These are phyloP conservation scores for Ogataea angusta DNA, from an alignment of 805 yeast species.

Conservation along the genomic window DNA sequence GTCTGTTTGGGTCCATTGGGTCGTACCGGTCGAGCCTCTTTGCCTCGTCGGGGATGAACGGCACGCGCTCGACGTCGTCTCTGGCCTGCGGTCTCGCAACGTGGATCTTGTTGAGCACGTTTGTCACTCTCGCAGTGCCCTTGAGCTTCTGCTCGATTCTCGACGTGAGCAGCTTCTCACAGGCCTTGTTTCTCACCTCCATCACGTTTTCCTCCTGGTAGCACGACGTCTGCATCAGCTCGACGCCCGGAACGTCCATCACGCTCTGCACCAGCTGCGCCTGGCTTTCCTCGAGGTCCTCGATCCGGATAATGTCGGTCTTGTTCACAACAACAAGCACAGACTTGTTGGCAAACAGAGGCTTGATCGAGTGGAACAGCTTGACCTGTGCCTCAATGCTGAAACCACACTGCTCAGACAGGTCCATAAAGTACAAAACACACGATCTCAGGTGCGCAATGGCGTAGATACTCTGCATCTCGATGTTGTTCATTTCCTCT, in stretches of 20 bases:
- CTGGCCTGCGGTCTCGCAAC: slow-evolving; percentile 87
- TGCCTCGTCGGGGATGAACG: slow-evolving; percentile 79
- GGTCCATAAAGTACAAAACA: slow-evolving; percentile 96
- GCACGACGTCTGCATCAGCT: slow-evolving; percentile 90
- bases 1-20: slow-evolving; percentile 75
- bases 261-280: slow-evolving; percentile 69
- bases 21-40: slow-evolving; percentile 64
- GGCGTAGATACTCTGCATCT: slow-evolving; percentile 98
- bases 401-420: slow-evolving; percentile 98
- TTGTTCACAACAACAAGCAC: slow-evolving; percentile 95
- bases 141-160: slow-evolving; percentile 96
- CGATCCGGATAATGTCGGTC: slow-evolving; percentile 82
- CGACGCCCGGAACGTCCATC: slow-evolving; percentile 71
- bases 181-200: slow-evolving; percentile 94
- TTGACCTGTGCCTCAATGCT: slow-evolving; percentile 96
- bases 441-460: slow-evolving; percentile 97
- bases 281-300: slow-evolving; percentile 75
- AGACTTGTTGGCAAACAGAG: slow-evolving; percentile 93
- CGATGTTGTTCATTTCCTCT: slow-evolving; percentile 99
- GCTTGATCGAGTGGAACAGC: slow-evolving; percentile 94
- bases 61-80: slow-evolving; percentile 78
- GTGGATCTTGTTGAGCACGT: slow-evolving; percentile 91
- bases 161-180: slow-evolving; percentile 92
- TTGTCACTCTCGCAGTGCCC: slow-evolving; percentile 84
- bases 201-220: slow-evolving; percentile 91